A percentile compares a stretch with the other conserved stretches of the same genome.
Conservation (phyloP, 2,329 filamentous ascomycete genomes). For the Rasamsonia emersonii region DNA sequence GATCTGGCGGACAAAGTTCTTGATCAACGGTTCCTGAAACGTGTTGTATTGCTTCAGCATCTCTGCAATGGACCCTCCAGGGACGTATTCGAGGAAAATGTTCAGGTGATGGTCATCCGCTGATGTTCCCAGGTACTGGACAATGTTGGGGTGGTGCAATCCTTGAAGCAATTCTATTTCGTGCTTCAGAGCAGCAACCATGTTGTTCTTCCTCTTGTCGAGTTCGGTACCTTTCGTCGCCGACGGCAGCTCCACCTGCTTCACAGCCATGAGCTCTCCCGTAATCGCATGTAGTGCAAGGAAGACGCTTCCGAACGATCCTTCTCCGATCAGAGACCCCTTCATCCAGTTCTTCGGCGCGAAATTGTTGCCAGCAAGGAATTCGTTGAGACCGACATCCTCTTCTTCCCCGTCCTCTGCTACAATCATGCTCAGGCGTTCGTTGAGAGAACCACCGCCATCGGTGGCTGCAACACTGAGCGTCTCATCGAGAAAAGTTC, state of each 20-base stretch:
- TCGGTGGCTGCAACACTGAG: conserved; percentile 58
- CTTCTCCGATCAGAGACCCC: conserved; percentile 90
- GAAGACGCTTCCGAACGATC: conserved; percentile 93
- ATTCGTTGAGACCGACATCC: conserved; percentile 82
- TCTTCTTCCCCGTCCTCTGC: conserved; percentile 86
- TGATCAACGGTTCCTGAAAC: conserved; percentile 82
- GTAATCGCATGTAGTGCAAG: conserved; percentile 91
- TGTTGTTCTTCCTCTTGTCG: conserved; percentile 89
- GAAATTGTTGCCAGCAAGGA: conserved; percentile 87
- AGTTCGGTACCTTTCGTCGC: conserved; percentile 67
- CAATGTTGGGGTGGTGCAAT: conserved; percentile 91
- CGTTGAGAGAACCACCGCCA: conserved; percentile 63
- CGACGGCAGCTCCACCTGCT: conserved; percentile 89
- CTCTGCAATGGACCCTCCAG: conserved; percentile 91
- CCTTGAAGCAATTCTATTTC: conserved; percentile 92
- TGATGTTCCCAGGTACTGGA: conserved; percentile 93
- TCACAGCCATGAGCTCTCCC: conserved; percentile 93
- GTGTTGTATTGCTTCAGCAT: conserved; percentile 99
- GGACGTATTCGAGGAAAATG: conserved; percentile 99
- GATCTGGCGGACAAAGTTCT: conserved; percentile 95
- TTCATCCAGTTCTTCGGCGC: conserved; percentile 99
- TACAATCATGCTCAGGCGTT: conserved; percentile 73
- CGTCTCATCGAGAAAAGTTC: conserved; percentile 80
- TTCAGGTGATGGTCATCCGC: conserved; percentile 87
- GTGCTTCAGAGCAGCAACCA: conserved; percentile 95